Conservation (phyloP, 495 filamentous ascomycete genomes). For the Penicillium daleae region DNA sequence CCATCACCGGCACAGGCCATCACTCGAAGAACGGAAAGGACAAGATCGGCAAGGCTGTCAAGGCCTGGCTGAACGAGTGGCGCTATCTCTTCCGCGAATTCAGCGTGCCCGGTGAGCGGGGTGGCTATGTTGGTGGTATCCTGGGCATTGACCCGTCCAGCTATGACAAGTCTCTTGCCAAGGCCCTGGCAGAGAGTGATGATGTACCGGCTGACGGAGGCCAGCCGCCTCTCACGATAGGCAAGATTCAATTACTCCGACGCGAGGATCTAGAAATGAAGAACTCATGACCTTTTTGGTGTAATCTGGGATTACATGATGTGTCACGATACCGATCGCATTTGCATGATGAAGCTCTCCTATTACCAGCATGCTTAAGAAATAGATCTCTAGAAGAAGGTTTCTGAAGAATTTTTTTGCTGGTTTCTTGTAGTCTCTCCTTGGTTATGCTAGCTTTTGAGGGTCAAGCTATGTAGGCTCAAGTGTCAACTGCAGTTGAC, state of each 20-base stretch:
- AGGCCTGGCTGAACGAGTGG: conserved; percentile 92
- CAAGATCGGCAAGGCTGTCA: conserved; percentile 94
- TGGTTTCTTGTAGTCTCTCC: background rate
- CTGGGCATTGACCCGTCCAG: conserved; percentile 90
- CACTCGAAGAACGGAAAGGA: conserved; percentile 99
- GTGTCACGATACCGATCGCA: conserved; percentile 11
- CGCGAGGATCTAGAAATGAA: conserved; percentile 47
- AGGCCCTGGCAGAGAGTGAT: conserved; percentile 31
- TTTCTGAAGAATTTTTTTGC: background rate
- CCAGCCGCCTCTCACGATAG: conserved; percentile 40
- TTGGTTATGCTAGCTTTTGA: background rate
- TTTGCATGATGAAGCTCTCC: conserved; percentile 8
- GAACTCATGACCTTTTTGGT: conserved; percentile 24
- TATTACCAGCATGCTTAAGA: conserved; percentile 1
- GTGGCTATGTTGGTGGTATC: conserved; percentile 83
- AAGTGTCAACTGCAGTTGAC: background rate
- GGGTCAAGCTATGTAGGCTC: background rate
- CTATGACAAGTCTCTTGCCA: conserved; percentile 70
- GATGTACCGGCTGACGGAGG: conserved; percentile 25
- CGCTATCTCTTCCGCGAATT: conserved; percentile 96
- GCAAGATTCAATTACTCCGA: conserved; percentile 54
- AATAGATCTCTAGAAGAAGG: background rate
- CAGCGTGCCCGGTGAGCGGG: conserved; percentile 85
- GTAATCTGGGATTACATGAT: conserved; percentile 9
- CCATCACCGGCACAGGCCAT: conserved; percentile 95